Evolutionary conservation across 2,329 filamentous ascomycete species (phyloP), one percentile per base, ranked within the genome.

Genomic region (Diaporthe australafricana): DNA sequence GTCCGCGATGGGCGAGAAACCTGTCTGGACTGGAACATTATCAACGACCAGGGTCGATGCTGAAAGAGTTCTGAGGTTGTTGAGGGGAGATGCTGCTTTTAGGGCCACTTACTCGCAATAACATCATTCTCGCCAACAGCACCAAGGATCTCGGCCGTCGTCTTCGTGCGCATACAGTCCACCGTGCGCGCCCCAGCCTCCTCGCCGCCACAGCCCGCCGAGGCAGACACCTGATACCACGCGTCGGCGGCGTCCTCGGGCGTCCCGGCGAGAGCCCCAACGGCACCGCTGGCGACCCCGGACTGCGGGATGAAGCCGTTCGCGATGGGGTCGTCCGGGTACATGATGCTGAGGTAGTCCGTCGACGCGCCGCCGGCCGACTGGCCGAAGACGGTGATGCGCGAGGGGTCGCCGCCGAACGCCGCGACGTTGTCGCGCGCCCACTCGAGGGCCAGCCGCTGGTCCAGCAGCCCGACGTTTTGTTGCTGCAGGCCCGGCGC

Each of bases 391-490:
- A 65, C 40, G 5, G 70, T 74, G 47, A 76, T 75, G 14, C 70
- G 70, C 16, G 73, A 71, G 0, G 75, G 76, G 30, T 77, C 74
- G 0, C 76, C 76, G 45, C 75, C 75, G 56, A 77, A 77, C 1
- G 73, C 68, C 7, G 73, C 71, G 45, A 75, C 75, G 57, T 75
- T 74, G 20, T 71, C 69, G 45, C 73, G 73, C 14, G 74, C 72
- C 76, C 76, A 76, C 27, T 75, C 73, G 52, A 77, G 71, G 6
- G 74, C 76, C 9, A 70, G 30, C 6, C 74, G 68, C 32, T 75
- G 73, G 55, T 77, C 76, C 52, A 74, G 70, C 20, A 74, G 73
- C 9, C 75, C 76, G 48, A 75, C 74, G 65, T 77, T 77, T 17
- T 63, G 69, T 17, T 63, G 69, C 22, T 30, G 60, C 17, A 71